A percentile compares a stretch with the other conserved stretches of the same genome.
phyloP scores from a whole-genome alignment of 306 rosid species.

The Corylus heterophylla region DNA sequence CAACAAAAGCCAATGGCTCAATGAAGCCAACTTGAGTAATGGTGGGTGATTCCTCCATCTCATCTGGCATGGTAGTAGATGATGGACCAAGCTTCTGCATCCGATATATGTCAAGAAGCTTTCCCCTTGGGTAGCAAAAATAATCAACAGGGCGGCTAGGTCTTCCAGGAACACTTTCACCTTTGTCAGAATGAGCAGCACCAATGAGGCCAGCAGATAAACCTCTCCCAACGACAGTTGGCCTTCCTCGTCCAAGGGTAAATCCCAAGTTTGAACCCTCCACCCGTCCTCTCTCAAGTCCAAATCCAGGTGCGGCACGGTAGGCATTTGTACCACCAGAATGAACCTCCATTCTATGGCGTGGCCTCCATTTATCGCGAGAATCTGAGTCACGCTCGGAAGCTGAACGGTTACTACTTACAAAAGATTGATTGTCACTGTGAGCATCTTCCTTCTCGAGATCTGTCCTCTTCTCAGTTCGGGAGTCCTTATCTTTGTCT shows the following conservation, averaged over 20 bases:
- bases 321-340: conserved; percentile 43
- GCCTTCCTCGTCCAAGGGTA: conserved; percentile 56
- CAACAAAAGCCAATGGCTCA: conserved; percentile 61
- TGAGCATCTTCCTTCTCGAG: conserved; percentile 52
- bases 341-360: conserved; percentile 59
- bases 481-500: conserved; percentile 59
- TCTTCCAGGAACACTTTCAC: conserved; percentile 37
- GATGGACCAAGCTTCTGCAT: conserved; percentile 38
- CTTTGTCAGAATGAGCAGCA: conserved; percentile 31
- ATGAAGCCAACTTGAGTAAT: conserved; percentile 35
- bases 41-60: conserved; percentile 44
- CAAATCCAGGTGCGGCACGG: conserved; percentile 68
- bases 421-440: conserved; percentile 40
- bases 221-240: conserved; percentile 40
- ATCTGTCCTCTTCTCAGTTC: conserved; percentile 50
- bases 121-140: conserved; percentile 59
- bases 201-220: conserved; percentile 36
- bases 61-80: conserved; percentile 37
- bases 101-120: conserved; percentile 63
- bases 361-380: conserved; percentile 75
- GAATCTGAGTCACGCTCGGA: conserved; percentile 61
- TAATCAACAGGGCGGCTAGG: conserved; percentile 32
- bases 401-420: conserved; percentile 42
- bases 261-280: conserved; percentile 59
- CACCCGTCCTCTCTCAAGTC: conserved; percentile 49